phyloP scores from a whole-genome alignment of 2,329 filamentous ascomycete genomes.

The Dactylella cylindrospora region DNA sequence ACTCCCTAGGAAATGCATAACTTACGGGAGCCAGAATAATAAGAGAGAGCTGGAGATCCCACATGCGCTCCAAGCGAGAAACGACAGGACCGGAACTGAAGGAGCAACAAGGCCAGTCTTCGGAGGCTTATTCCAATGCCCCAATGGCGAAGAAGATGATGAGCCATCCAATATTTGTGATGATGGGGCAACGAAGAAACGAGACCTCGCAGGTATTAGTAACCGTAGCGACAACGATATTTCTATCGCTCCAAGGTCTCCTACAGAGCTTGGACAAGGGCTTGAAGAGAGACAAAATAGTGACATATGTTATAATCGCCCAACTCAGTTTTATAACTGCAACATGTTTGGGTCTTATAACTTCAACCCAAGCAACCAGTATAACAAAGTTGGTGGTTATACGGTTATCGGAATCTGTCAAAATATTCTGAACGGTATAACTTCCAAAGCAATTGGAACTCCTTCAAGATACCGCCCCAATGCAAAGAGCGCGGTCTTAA shows the following conservation, averaged over 20 bases:
- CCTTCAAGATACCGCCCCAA: background rate
- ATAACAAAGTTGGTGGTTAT: conserved; percentile 1
- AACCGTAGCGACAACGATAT: background rate
- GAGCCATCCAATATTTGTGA: conserved; percentile 5
- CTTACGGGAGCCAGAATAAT: conserved; percentile 11
- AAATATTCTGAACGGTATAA: conserved; percentile 18
- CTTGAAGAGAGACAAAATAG: background rate
- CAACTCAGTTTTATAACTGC: conserved; percentile 22
- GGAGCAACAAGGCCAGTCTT: conserved; percentile 8
- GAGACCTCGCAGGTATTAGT: background rate
- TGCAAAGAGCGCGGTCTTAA: background rate
- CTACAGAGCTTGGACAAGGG: background rate
- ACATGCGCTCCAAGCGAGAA: background rate
- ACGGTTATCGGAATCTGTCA: conserved; percentile 19
- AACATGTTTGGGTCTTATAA: conserved; percentile 23
- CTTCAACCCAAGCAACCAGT: conserved; percentile 10
- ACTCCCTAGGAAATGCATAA: conserved; percentile 4
- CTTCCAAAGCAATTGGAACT: background rate
- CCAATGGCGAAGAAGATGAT: conserved; percentile 13
- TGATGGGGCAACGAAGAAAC: conserved; percentile 7
- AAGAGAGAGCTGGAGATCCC: conserved; percentile 7
- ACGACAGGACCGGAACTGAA: conserved; percentile 5
- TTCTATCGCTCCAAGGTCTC: background rate
- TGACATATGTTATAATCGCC: background rate
- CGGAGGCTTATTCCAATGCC: conserved; percentile 16